Conservation (phyloP, 2,329 filamentous ascomycete species). For the Clarireedia homoeocarpa region DNA sequence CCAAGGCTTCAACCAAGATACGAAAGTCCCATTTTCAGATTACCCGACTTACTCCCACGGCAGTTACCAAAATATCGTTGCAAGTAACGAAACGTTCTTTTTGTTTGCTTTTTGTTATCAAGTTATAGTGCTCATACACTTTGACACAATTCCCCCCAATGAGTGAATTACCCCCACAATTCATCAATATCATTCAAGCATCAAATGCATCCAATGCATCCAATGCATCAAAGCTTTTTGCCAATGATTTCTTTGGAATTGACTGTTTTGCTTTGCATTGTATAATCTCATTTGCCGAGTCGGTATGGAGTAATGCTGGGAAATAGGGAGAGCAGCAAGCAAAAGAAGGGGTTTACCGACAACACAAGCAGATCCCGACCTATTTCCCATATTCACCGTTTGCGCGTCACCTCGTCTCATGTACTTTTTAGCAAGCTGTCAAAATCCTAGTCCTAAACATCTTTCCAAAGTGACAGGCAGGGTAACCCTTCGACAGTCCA, state of each 20-base stretch:
- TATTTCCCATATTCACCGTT: conserved; percentile 17
- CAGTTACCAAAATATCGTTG: conserved; percentile 3
- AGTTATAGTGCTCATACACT: background rate
- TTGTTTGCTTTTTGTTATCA: background rate
- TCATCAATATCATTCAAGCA: background rate
- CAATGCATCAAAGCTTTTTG: too few relatives aligned
- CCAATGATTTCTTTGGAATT: too few relatives aligned
- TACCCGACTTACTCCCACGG: conserved; percentile 5
- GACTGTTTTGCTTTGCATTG: too few relatives aligned
- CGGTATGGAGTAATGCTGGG: background rate
- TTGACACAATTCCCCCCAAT: too few relatives aligned
- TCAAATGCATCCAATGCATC: background rate
- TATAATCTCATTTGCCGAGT: background rate
- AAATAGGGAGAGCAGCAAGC: background rate
- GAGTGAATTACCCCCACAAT: background rate
- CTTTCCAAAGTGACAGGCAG: conserved; percentile 23
- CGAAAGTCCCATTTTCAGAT: background rate
- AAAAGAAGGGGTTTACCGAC: background rate
- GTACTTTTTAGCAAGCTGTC: conserved; percentile 23
- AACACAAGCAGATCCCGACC: conserved; percentile 19
- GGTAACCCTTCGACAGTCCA: conserved; percentile 17
- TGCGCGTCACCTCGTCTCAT: conserved; percentile 30
- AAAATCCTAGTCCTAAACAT: conserved; percentile 25
- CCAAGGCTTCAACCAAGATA: background rate
- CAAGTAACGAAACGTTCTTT: background rate